Evolutionary conservation across 257 asterid species (phyloP).

Genomic region (Oldenlandia corymbosa): DNA sequence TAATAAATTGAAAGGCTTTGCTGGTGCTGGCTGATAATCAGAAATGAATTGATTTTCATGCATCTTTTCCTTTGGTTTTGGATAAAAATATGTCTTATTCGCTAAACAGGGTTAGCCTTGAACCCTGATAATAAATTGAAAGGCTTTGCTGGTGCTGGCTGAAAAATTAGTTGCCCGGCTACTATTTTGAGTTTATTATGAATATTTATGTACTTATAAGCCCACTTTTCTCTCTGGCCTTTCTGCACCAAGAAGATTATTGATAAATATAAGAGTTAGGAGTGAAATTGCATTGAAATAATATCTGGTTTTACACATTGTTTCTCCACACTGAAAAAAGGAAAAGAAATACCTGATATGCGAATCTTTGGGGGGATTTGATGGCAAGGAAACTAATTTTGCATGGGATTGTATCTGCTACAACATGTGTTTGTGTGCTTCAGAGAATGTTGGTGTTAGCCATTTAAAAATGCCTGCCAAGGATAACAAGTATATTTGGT

Average conservation of each 20-base stretch:
- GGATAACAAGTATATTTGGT: neutral
- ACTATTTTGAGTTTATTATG: too few relatives aligned
- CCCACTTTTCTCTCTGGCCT: too few relatives aligned
- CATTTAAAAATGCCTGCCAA: neutral
- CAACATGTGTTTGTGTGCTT: neutral
- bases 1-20: neutral
- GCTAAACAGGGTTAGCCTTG: neutral
- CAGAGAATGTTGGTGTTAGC: neutral
- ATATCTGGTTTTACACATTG: neutral
- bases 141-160: too few relatives aligned
- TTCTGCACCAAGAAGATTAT: too few relatives aligned
- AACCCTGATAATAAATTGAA: neutral
- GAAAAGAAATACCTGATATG: too few relatives aligned
- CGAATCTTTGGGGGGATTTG: neutral
- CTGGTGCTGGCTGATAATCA: too few relatives aligned
- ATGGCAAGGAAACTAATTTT: neutral
- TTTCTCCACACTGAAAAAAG: neutral
- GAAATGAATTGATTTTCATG: too few relatives aligned
- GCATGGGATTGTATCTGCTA: neutral
- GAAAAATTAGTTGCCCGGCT: too few relatives aligned
- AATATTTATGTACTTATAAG: too few relatives aligned
- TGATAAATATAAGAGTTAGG: too few relatives aligned
- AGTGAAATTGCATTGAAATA: too few relatives aligned
- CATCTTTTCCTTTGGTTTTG: too few relatives aligned
- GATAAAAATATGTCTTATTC: neutral